Evolutionary conservation across 148 eudicot species (phyloP), one percentile per base, ranked within the genome.

Genomic region (Camellia granthamiana): DNA sequence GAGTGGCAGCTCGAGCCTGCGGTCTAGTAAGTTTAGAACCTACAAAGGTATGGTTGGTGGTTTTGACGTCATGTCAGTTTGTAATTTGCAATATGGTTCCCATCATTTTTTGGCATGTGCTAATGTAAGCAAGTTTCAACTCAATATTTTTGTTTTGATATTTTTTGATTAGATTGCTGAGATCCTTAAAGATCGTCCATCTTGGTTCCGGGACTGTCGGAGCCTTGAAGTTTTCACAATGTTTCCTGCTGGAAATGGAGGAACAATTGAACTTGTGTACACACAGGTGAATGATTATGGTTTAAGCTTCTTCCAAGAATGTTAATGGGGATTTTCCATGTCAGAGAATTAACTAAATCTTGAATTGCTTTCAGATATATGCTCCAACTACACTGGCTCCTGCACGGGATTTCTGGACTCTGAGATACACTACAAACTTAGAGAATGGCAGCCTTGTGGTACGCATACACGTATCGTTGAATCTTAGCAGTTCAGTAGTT

Each of bases 1-100:
- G 97, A 84, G 97, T 95, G 90, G 99, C 99, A 84, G 99, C 99
- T 83, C 89, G 99, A 86, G 99, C 97, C 60, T 95, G 99, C 59
- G 97, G 99, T 88, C 90, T 95, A 77, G 97, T 95, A 72, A 88
- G 93, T 87, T 90, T 95, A 88, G 99, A 95, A 83, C 99, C 99
- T 75, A 80, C 91, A 23, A 93, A 93, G 97, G 99, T 95, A 79
- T 77, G 82, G 44, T 75, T 47, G 49, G 7, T 8, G 44, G n/a
- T 55, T 23, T 5, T 46, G 5, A 73, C n/a, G 43, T 12, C 21
- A 13, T 71, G 60, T 81, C 42, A 46, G 16, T 30, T 62, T 66
- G 54, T 42, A 51, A 43, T 21, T 72, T 80, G 60, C 51, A 19
- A 18, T 14, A 60, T 44, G 69, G 55, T 1, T n/a, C 69, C 6